Conservation (phyloP, 805 yeast species). For the Cyberlindnera euphorbiae region DNA sequence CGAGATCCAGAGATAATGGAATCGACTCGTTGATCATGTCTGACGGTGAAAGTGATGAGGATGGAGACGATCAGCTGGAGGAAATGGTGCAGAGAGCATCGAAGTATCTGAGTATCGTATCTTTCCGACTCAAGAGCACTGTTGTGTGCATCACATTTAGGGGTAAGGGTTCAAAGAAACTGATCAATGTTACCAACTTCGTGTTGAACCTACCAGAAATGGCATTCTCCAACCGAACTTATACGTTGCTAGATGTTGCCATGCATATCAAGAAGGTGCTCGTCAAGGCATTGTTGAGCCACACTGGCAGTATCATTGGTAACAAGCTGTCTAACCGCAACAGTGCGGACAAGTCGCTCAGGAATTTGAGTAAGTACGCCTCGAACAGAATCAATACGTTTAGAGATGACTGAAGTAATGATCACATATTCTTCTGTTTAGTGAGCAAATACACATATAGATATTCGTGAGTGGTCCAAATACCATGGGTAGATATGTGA, state of each 20-base stretch:
- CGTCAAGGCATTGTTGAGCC: conserved; percentile 52
- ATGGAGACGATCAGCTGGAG: conserved; percentile 35
- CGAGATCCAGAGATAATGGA: not conserved
- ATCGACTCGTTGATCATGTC: not conserved
- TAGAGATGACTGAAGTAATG: conserved; percentile 14
- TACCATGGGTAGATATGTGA: not conserved
- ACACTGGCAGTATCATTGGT: conserved; percentile 74
- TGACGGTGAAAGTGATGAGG: conserved; percentile 1
- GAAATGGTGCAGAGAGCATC: conserved; percentile 76
- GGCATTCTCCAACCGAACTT: conserved; percentile 53
- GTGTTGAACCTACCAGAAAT: conserved; percentile 60
- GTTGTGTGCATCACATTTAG: conserved; percentile 67
- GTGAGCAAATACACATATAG: too few relatives aligned
- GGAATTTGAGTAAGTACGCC: conserved; percentile 23
- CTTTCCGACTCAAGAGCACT: conserved; percentile 47
- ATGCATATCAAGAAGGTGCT: conserved; percentile 57
- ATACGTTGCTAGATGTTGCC: conserved; percentile 69
- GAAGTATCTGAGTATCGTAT: conserved; percentile 61
- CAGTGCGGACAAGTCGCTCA: conserved; percentile 12
- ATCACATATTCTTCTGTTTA: too few relatives aligned
- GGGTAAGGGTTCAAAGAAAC: conserved; percentile 63
- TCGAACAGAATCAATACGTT: conserved; percentile 20
- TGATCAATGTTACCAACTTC: conserved; percentile 76
- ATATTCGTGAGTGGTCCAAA: too few relatives aligned
- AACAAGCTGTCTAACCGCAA: conserved; percentile 55